Conservation (phyloP, 208 protist species). For the Acanthamoeba healyi region DNA sequence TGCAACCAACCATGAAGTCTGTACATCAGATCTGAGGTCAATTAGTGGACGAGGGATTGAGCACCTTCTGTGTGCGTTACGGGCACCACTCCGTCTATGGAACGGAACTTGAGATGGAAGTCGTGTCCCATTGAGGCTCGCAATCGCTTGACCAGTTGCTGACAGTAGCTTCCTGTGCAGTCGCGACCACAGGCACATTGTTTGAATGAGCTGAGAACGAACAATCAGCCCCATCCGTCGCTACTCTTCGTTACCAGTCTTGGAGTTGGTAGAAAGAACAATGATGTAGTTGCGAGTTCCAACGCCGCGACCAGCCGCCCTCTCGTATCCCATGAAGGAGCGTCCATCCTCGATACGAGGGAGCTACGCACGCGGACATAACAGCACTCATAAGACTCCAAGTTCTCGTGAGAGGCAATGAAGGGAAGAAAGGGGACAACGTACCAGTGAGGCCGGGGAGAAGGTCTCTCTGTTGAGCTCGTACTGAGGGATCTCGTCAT, state of each 20-base stretch:
- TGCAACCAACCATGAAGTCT: too few species aligned
- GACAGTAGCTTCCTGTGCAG: constrained; percentile 44
- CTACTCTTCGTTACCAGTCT: too few species aligned
- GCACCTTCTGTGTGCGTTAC: constrained; percentile 81
- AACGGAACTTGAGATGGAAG: constrained; percentile 58
- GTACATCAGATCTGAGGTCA: too few species aligned
- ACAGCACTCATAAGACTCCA: not conserved
- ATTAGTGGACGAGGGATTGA: too few species aligned
- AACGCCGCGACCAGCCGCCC: constrained; percentile 63
- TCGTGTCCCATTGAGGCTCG: not conserved
- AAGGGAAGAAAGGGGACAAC: not conserved
- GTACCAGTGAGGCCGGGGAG: not conserved
- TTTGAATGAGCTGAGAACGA: not conserved
- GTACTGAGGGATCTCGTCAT: constrained; percentile 51
- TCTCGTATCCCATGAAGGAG: constrained; percentile 43
- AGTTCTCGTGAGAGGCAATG: not conserved
- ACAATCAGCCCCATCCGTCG: too few species aligned
- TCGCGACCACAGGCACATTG: not conserved
- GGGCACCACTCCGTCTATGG: constrained; percentile 77
- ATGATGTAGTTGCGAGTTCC: constrained; percentile 82
- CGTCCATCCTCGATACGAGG: not conserved
- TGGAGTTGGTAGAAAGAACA: constrained; percentile 69
- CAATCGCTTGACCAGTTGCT: constrained; percentile 21
- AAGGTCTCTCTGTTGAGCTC: not conserved
- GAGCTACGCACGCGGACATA: not conserved